Evolutionary conservation across 306 rosid species (phyloP).

Genomic region (Vigna trinervia): DNA sequence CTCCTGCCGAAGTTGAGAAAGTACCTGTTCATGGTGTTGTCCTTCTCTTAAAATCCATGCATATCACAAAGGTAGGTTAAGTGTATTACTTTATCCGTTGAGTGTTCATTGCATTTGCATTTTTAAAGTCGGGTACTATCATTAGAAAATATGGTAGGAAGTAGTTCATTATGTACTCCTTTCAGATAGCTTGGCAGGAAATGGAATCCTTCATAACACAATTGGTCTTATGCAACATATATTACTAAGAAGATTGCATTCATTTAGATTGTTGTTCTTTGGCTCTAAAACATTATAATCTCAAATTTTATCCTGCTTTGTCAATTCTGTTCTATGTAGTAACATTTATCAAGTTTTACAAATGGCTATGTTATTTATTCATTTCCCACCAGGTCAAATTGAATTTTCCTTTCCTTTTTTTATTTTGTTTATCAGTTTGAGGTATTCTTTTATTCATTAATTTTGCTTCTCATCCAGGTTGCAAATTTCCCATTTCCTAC

Average conservation of each 20-base stretch:
- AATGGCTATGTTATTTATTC: conserved; percentile 27
- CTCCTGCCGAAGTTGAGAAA: conserved; percentile 83
- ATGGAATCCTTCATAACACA: conserved; percentile 2
- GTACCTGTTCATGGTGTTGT: conserved; percentile 88
- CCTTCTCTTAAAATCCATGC: conserved; percentile 90
- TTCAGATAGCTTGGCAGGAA: conserved; percentile 29
- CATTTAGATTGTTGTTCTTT: conserved; percentile 25
- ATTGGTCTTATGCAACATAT: background rate
- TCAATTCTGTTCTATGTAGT: background rate
- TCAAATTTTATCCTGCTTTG: conserved; percentile 2
- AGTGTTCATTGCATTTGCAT: conserved; percentile 35
- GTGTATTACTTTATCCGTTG: conserved; percentile 9
- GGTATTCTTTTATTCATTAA: conserved; percentile 9
- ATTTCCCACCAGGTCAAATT: conserved; percentile 4
- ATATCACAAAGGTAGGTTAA: conserved; percentile 65
- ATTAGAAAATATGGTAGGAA: conserved; percentile 15
- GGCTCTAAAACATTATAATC: conserved; percentile 25
- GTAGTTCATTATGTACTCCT: conserved; percentile 9
- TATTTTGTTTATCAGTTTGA: background rate
- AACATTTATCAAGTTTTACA: conserved; percentile 15
- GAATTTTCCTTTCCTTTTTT: background rate
- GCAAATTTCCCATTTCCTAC: conserved; percentile 92
- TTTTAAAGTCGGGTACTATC: conserved; percentile 25
- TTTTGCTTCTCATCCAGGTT: conserved; percentile 57
- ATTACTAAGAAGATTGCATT: conserved; percentile 17